phyloP scores from a whole-genome alignment of 1,284 basidiomycete species.

The Cutaneotrichosporon mucoides region DNA sequence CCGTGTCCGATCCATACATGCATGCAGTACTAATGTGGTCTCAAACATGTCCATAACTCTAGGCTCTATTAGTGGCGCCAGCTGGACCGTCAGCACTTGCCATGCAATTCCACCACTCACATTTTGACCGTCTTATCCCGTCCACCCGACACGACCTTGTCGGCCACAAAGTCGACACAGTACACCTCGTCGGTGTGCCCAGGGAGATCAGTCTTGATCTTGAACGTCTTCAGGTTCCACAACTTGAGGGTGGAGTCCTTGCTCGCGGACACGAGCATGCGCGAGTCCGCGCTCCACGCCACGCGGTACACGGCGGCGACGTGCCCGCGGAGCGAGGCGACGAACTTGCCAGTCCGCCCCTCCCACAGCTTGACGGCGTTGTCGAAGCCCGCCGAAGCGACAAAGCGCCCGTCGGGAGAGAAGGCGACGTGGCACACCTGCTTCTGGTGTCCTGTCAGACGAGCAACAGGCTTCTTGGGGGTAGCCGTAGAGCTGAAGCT shows the following conservation, averaged over 20 bases:
- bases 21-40: neutral
- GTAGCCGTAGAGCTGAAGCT: constrained; percentile 56
- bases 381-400: constrained; percentile 89
- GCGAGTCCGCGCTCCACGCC: constrained; percentile 90
- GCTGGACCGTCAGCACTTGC: neutral
- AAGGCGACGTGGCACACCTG: constrained; percentile 95
- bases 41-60: too few species aligned
- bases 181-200: constrained; percentile 98
- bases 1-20: neutral
- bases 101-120: constrained; percentile 37
- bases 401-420: constrained; percentile 87
- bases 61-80: constrained; percentile 12
- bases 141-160: constrained; percentile 95
- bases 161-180: constrained; percentile 96
- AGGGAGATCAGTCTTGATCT: constrained; percentile 86
- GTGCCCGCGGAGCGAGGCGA: constrained; percentile 86
- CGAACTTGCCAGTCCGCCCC: constrained; percentile 82
- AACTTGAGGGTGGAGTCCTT: constrained; percentile 97
- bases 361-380: constrained; percentile 92
- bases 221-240: constrained; percentile 92
- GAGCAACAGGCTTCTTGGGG: constrained; percentile 73
- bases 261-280: constrained; percentile 86
- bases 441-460: constrained; percentile 91
- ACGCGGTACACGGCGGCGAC: constrained; percentile 91
- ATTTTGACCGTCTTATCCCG: constrained; percentile 59